phyloP scores from a whole-genome alignment of 192 early-diverging fungal genomes.

The Dissophora globulifera region DNA sequence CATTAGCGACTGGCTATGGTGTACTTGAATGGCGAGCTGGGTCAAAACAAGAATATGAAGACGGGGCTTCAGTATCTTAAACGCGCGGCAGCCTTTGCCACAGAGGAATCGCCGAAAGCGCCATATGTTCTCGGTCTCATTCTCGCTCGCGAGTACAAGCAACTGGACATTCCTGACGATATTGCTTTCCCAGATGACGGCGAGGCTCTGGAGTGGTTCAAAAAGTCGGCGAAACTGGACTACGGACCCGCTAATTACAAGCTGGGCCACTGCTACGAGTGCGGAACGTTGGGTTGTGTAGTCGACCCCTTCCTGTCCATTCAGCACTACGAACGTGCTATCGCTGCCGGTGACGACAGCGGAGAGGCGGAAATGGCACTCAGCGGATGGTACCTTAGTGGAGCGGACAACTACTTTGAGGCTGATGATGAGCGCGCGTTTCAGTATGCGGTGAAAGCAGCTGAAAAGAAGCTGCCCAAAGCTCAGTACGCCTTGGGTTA shows the following conservation, averaged over 20 bases:
- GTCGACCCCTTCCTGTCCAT: conserved; percentile 74
- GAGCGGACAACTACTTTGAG: conserved; percentile 71
- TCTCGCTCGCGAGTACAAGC: conserved; percentile 74
- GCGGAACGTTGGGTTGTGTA: conserved; percentile 72
- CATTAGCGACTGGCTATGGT: conserved; percentile 80
- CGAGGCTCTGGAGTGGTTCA: conserved; percentile 78
- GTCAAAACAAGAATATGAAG: conserved; percentile 73
- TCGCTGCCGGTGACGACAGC: conserved; percentile 62
- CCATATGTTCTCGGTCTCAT: conserved; percentile 83
- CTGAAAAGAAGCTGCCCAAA: conserved; percentile 79
- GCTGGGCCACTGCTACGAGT: conserved; percentile 84
- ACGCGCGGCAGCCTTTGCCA: conserved; percentile 78
- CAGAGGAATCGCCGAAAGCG: conserved; percentile 71
- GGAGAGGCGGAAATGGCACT: conserved; percentile 89
- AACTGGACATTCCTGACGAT: conserved; percentile 65
- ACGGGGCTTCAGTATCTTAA: conserved; percentile 87
- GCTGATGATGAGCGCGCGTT: conserved; percentile 79
- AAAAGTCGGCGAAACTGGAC: conserved; percentile 78
- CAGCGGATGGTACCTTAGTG: conserved; percentile 88
- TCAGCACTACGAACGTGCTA: conserved; percentile 83
- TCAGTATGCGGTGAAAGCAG: conserved; percentile 86
- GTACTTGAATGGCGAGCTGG: conserved; percentile 78
- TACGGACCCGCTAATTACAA: conserved; percentile 80
- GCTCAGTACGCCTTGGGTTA: conserved; percentile 95
- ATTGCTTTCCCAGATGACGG: conserved; percentile 75